phyloP scores from a whole-genome alignment of 345 rosid species.

The Moricandia arvensis region DNA sequence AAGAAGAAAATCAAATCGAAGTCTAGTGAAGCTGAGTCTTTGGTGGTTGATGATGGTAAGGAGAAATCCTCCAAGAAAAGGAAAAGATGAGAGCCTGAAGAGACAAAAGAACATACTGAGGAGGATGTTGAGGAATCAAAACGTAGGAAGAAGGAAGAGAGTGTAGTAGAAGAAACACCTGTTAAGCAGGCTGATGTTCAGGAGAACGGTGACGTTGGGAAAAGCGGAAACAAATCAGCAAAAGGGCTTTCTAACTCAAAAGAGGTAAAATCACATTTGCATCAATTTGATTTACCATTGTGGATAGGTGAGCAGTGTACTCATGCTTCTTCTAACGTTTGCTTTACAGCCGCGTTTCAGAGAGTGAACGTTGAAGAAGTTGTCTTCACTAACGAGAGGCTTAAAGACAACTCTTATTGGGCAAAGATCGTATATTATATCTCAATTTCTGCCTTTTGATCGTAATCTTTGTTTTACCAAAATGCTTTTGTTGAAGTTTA shows the following conservation, averaged over 20 bases:
- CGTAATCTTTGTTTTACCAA: neutral
- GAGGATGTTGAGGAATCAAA: conserved; percentile 49
- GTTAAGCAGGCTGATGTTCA: conserved; percentile 30
- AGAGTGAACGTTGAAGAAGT: conserved; percentile 77
- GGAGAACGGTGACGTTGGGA: conserved; percentile 41
- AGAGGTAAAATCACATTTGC: conserved; percentile 45
- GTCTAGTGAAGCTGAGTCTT: conserved; percentile 26
- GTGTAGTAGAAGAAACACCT: conserved; percentile 44
- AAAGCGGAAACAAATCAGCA: conserved; percentile 38
- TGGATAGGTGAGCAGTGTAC: conserved; percentile 6
- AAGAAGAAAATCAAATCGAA: conserved; percentile 52
- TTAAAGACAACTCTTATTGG: conserved; percentile 88
- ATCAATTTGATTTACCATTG: neutral
- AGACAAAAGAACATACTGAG: conserved; percentile 31
- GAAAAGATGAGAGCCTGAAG: conserved; percentile 61
- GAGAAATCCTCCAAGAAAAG: conserved; percentile 63
- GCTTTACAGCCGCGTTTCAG: conserved; percentile 68
- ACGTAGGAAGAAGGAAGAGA: conserved; percentile 48
- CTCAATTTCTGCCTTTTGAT: neutral
- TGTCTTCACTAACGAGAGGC: conserved; percentile 63
- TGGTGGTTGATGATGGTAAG: conserved; percentile 16
- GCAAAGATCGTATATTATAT: conserved; percentile 45
- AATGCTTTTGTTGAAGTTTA: neutral
- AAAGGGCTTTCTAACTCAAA: conserved; percentile 57
- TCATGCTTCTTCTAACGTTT: conserved; percentile 6